phyloP scores from a whole-genome alignment of 805 yeast species.

The Hanseniaspora singularis region DNA sequence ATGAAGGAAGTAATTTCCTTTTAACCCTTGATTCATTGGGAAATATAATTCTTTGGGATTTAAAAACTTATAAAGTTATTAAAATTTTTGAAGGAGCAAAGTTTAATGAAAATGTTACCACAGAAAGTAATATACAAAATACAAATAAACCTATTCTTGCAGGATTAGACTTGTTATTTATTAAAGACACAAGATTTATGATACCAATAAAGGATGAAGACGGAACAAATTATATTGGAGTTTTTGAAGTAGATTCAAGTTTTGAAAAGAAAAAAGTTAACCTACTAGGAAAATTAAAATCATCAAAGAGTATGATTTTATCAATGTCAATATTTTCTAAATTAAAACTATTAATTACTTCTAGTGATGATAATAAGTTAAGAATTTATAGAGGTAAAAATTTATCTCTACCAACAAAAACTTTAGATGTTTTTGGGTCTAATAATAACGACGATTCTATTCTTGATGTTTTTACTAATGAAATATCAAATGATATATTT shows the following conservation, averaged over 20 bases:
- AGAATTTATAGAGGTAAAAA: slow-evolving; percentile 57
- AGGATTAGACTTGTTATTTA: slow-evolving; percentile 8
- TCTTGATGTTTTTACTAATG: slow-evolving; percentile 6
- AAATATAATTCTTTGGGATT: slow-evolving; percentile 5
- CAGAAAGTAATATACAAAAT: too few species aligned
- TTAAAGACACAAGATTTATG: background rate
- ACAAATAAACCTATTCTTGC: too few species aligned
- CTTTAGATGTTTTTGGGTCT: background rate
- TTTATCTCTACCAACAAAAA: background rate
- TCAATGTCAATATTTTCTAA: slow-evolving; percentile 10
- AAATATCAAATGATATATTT: background rate
- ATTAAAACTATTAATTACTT: slow-evolving; percentile 48
- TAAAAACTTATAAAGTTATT: background rate
- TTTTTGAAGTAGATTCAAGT: slow-evolving; percentile 4
- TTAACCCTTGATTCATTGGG: slow-evolving; percentile 3
- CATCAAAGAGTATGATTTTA: background rate
- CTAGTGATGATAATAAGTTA: slow-evolving; percentile 64
- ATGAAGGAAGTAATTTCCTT: background rate
- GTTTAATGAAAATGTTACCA: too few species aligned
- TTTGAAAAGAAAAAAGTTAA: background rate
- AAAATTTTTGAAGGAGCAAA: slow-evolving; percentile 2
- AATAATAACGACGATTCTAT: background rate
- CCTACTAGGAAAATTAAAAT: slow-evolving; percentile 1
- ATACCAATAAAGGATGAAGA: slow-evolving; percentile 2
- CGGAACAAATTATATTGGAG: background rate